A percentile compares a stretch with the other conserved stretches of the same genome.
Evolutionary conservation across 345 rosid genomes (phyloP).

Genomic region (Corchorus olitorius): DNA sequence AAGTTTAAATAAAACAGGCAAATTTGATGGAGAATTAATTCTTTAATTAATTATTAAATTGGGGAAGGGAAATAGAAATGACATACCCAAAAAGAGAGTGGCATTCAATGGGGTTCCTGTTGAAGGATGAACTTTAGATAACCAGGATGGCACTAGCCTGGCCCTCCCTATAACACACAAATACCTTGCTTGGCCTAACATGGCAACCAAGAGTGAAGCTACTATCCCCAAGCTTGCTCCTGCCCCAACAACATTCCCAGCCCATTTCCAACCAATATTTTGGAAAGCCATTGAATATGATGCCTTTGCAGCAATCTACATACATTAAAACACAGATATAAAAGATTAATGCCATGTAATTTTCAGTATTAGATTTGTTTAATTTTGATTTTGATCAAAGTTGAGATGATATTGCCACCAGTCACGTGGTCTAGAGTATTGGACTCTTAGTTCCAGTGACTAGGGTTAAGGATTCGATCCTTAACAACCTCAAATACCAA

Average conservation of each 20-base stretch:
- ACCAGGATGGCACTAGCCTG: slow-evolving; percentile 79
- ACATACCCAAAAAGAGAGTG: slow-evolving; percentile 86
- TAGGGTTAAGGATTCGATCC: too few species aligned
- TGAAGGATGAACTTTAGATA: slow-evolving; percentile 92
- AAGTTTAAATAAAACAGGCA: background rate
- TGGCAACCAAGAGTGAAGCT: slow-evolving; percentile 90
- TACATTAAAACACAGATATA: background rate
- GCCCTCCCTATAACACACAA: slow-evolving; percentile 94
- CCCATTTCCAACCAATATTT: slow-evolving; percentile 80
- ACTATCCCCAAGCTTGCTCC: slow-evolving; percentile 97
- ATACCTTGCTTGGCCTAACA: slow-evolving; percentile 97
- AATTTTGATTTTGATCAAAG: background rate
- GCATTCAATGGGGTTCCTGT: slow-evolving; percentile 96
- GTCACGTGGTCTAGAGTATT: too few species aligned
- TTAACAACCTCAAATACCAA: too few species aligned
- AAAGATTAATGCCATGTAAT: slow-evolving; percentile 8
- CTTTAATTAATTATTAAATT: background rate
- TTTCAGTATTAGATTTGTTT: background rate
- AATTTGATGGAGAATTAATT: background rate
- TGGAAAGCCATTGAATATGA: slow-evolving; percentile 69
- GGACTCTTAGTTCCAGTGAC: too few species aligned
- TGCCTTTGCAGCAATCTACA: slow-evolving; percentile 57
- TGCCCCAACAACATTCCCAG: slow-evolving; percentile 84
- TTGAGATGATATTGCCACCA: slow-evolving; percentile 16
- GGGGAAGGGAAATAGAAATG: background rate